Base-by-base conservation (phyloP, 805 yeast species). In the Henningerozyma blattae region DNA sequence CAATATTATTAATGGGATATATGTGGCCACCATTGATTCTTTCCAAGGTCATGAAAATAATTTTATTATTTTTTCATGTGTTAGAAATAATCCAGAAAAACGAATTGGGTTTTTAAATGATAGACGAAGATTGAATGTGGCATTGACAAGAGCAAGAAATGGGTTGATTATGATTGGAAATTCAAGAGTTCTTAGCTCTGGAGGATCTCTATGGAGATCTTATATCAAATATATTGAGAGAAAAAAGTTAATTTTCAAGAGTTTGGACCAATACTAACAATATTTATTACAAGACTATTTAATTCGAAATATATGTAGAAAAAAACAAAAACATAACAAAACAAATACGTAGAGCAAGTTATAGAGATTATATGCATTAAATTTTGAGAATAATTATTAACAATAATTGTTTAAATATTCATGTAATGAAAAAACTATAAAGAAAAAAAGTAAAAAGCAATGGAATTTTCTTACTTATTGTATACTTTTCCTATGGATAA, bases 31-130 rank as follows among this genome's bases (percentile, higher is more conserved):
- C 0, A 80, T 85, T n/a, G 95, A 85, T 56, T 91, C 95, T 1
- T 85, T 85, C 61, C 95, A 85, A 58, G 95, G 95, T 42, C 97
- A 91, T 57, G 99, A 91, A 52, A 91, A 89, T 56, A 96, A 89
- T 42, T 74, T 91, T 31, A 44, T 85, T 27, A 68, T 86, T 16
- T 62, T 85, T 39, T 75, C 91, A 3, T 73, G 91, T 48, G 95
- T 85, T 22, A 67, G 95, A 46, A 71, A 76, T 15, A 77, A 77
- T 47, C 38, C 41, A 18, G 52, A 54, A n/a, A 49, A 62, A 18
- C 72, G 64, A 36, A 69, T 77, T 38, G 85, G 86, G 18, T 77
- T 77, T 51, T 59, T 77, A 33, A 63, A 58, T 34, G 86, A 78
- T 46, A 55, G 59, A 29, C 59, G 84, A 47, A 63, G 86, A 47